These are phyloP conservation scores for Fusarium sp. DNA, from an alignment of 2,329 filamentous ascomycete species.

Conservation along the genomic window DNA sequence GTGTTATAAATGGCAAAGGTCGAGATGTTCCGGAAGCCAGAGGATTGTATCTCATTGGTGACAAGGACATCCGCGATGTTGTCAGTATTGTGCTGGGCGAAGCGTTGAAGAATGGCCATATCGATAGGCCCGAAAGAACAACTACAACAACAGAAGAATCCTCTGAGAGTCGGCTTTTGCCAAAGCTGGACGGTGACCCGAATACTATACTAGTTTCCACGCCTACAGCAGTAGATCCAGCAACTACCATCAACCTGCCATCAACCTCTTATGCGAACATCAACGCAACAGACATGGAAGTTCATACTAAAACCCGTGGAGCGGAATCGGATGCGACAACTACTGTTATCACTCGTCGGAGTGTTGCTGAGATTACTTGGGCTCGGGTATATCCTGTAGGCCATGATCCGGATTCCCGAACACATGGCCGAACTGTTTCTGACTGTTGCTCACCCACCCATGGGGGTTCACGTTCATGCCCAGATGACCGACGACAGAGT, in stretches of 20 bases:
- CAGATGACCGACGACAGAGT: constrained; percentile 30
- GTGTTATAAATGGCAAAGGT: constrained; percentile 27
- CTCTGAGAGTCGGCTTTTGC: constrained; percentile 20
- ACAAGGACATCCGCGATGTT: constrained; percentile 43
- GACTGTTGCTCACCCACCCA: constrained; percentile 39
- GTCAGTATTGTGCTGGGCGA: constrained; percentile 40
- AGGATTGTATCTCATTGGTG: constrained; percentile 40
- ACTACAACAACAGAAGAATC: constrained; percentile 10
- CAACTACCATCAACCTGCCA: constrained; percentile 52
- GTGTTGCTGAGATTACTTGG: constrained; percentile 51
- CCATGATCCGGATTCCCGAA: neutral
- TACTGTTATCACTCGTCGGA: constrained; percentile 48
- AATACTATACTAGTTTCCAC: constrained; percentile 45
- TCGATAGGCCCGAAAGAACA: constrained; percentile 2
- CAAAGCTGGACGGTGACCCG: constrained; percentile 35
- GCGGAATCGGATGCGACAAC: constrained; percentile 40
- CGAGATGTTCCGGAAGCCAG: constrained; percentile 21
- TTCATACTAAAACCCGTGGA: constrained; percentile 37
- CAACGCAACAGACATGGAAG: constrained; percentile 37
- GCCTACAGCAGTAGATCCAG: constrained; percentile 46
- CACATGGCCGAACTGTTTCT: constrained; percentile 33
- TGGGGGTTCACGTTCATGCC: constrained; percentile 8
- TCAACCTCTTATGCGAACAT: constrained; percentile 48
- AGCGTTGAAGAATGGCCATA: constrained; percentile 11
- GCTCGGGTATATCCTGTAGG: constrained; percentile 20